These are phyloP conservation scores for Aspergillus glaucus DNA, from an alignment of 2,329 filamentous ascomycete genomes.

Conservation along the genomic window DNA sequence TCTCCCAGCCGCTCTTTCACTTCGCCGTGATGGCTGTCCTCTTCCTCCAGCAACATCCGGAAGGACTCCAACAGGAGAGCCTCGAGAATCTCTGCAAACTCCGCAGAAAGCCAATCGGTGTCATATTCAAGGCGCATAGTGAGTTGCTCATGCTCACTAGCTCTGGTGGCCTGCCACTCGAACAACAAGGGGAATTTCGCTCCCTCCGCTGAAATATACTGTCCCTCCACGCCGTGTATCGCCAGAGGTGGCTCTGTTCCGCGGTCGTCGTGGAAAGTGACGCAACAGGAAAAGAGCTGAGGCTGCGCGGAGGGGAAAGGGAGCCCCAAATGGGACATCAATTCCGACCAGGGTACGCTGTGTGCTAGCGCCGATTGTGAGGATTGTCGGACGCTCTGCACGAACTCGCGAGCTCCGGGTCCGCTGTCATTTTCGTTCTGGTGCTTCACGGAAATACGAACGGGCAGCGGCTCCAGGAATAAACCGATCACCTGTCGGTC, in stretches of 20 bases:
- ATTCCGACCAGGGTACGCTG: slow-evolving; percentile 24
- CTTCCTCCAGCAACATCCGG: background rate
- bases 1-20: background rate
- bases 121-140: background rate
- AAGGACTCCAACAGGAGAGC: background rate
- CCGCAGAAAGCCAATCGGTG: slow-evolving; percentile 29
- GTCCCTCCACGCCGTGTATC: slow-evolving; percentile 5
- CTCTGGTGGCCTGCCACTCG: slow-evolving; percentile 8
- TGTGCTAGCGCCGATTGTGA: slow-evolving; percentile 21
- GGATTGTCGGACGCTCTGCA: slow-evolving; percentile 12
- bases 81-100: background rate
- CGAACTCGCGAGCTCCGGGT: slow-evolving; percentile 2
- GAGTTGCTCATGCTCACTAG: background rate
- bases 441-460: slow-evolving; percentile 11
- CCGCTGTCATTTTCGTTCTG: background rate
- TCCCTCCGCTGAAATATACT: slow-evolving; percentile 11
- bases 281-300: slow-evolving; percentile 5
- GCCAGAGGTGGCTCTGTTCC: background rate
- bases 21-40: background rate
- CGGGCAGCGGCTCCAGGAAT: slow-evolving; percentile 25
- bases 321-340: slow-evolving; percentile 17
- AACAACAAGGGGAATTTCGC: slow-evolving; percentile 19
- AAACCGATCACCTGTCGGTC: slow-evolving; percentile 21
- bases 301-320: slow-evolving; percentile 6
- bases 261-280: slow-evolving; percentile 23